phyloP scores from a whole-genome alignment of 2,329 filamentous ascomycete genomes.

The Apiospora rasikravindrae region DNA sequence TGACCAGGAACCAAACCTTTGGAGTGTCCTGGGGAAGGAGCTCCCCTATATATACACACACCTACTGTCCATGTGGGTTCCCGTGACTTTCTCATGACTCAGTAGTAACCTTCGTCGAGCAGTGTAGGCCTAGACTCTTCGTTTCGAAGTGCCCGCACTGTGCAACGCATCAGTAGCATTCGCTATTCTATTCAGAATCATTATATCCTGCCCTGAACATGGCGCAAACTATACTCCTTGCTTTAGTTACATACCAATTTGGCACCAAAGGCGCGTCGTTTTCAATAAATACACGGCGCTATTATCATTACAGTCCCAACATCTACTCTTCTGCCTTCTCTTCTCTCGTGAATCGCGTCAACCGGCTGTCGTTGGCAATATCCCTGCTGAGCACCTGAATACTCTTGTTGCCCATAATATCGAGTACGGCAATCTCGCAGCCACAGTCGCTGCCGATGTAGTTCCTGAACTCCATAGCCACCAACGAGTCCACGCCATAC shows the following conservation, averaged over 20 bases:
- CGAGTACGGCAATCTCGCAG: conserved; percentile 42
- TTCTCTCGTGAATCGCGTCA: conserved; percentile 1
- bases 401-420: conserved; percentile 37
- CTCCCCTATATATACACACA: neutral
- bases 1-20: too few species aligned
- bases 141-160: neutral
- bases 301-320: too few species aligned
- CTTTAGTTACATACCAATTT: too few species aligned
- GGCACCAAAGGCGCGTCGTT: too few species aligned
- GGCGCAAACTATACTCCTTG: too few species aligned
- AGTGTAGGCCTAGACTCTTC: too few species aligned
- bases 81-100: neutral
- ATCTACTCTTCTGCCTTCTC: conserved; percentile 14
- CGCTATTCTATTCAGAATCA: too few species aligned
- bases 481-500: conserved; percentile 47
- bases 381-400: conserved; percentile 12
- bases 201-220: neutral
- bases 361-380: conserved; percentile 5
- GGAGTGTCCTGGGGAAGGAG: neutral
- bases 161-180: neutral
- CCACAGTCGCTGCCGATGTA: conserved; percentile 45
- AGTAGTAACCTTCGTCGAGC: too few species aligned
- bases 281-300: too few species aligned
- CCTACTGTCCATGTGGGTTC: neutral
- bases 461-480: conserved; percentile 50